phyloP scores from a whole-genome alignment of 306 rosid genomes.

The Gynostemma pentaphyllum region DNA sequence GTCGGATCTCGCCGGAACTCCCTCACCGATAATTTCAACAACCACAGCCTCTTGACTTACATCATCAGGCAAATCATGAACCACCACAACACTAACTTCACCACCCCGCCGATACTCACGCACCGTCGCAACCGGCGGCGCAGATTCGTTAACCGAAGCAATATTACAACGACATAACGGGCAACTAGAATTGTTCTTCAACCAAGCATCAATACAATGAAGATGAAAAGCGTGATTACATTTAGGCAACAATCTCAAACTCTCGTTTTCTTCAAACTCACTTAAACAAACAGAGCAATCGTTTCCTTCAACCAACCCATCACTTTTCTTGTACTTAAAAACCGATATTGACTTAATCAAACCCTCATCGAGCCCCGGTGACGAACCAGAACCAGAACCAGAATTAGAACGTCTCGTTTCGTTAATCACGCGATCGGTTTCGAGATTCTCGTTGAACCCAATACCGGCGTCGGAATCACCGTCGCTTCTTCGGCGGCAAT shows the following conservation, averaged over 20 bases:
- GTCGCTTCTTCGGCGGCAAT: slow-evolving; percentile 22
- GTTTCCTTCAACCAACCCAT: slow-evolving; percentile 35
- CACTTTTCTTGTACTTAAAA: slow-evolving; percentile 32
- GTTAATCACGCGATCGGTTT: neutral
- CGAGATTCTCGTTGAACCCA: slow-evolving; percentile 3
- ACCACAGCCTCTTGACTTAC: slow-evolving; percentile 11
- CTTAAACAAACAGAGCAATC: slow-evolving; percentile 71
- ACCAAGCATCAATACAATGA: slow-evolving; percentile 70
- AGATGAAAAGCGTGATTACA: slow-evolving; percentile 79
- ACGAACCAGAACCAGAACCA: too few relatives aligned
- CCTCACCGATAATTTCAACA: slow-evolving; percentile 11
- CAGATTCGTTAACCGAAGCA: neutral
- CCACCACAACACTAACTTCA: slow-evolving; percentile 17
- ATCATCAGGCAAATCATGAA: slow-evolving; percentile 18
- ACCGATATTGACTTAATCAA: slow-evolving; percentile 47
- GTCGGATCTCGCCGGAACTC: neutral
- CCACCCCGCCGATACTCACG: slow-evolving; percentile 29
- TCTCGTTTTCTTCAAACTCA: slow-evolving; percentile 63
- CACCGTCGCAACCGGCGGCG: slow-evolving; percentile 14
- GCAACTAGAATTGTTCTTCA: slow-evolving; percentile 49
- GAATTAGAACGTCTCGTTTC: slow-evolving; percentile 20
- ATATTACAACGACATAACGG: slow-evolving; percentile 56
- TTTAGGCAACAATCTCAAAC: slow-evolving; percentile 48
- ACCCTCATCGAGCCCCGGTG: slow-evolving; percentile 42
- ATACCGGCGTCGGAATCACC: neutral